Percentiles rank a stretch among this genome's conserved stretches.
phyloP scores from a whole-genome alignment of 306 rosid genomes.

The Urtica urens region DNA sequence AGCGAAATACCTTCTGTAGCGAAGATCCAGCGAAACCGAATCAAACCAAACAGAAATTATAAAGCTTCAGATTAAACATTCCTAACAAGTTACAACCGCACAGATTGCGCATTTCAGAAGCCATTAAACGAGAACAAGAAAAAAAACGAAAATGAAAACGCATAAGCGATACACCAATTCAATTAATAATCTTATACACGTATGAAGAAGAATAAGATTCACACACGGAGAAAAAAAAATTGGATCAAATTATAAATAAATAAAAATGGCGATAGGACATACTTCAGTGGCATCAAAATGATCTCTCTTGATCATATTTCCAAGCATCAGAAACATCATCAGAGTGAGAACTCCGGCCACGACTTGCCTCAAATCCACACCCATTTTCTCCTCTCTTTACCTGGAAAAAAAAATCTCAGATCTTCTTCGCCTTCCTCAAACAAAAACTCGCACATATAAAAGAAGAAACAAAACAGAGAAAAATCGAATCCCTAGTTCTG shows the following conservation, averaged over 20 bases:
- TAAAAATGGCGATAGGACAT: slow-evolving; percentile 5
- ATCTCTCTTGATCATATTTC: slow-evolving; percentile 94
- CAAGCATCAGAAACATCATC: slow-evolving; percentile 96
- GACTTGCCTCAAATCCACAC: slow-evolving; percentile 92
- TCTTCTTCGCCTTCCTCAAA: slow-evolving; percentile 8
- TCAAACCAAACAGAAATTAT: background rate
- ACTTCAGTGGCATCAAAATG: slow-evolving; percentile 83
- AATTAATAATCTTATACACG: too few species aligned
- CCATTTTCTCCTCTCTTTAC: slow-evolving; percentile 29
- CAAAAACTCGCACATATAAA: slow-evolving; percentile 10
- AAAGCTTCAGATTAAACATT: background rate
- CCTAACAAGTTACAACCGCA: too few species aligned
- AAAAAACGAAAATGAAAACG: too few species aligned
- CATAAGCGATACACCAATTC: too few species aligned
- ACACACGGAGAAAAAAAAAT: background rate
- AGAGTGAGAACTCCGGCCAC: slow-evolving; percentile 81
- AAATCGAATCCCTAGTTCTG: slow-evolving; percentile 2
- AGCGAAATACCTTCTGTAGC: too few species aligned
- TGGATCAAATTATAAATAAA: background rate
- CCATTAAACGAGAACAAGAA: too few species aligned
- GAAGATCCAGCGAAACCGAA: background rate
- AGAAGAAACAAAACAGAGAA: slow-evolving; percentile 1
- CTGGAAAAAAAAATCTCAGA: background rate
- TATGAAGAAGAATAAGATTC: too few species aligned
- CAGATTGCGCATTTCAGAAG: too few species aligned